Conservation (phyloP, 2,329 filamentous ascomycete species). For the Penicillium sp. region DNA sequence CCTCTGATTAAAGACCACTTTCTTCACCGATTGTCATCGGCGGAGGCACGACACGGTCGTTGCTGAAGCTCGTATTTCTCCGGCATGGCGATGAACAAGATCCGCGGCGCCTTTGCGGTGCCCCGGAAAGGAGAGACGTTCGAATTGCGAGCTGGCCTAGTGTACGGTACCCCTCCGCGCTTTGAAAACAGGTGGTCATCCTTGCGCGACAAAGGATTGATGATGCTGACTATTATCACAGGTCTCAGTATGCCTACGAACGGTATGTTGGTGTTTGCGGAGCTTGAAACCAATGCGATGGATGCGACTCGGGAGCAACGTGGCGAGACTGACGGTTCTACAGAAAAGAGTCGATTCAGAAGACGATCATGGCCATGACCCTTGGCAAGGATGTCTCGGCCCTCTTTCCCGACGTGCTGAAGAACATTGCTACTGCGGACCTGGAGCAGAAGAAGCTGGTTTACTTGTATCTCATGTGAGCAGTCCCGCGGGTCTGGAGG, state of each 20-base stretch:
- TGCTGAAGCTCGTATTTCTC: slow-evolving; percentile 33
- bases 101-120: slow-evolving; percentile 87
- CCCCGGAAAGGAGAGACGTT: slow-evolving; percentile 98
- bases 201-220: slow-evolving; percentile 13
- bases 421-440: slow-evolving; percentile 95
- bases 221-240: slow-evolving; percentile 42
- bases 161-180: slow-evolving; percentile 47
- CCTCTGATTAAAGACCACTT: slow-evolving; percentile 16
- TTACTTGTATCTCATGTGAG: slow-evolving; percentile 94
- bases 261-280: slow-evolving; percentile 51
- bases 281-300: background rate
- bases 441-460: slow-evolving; percentile 99
- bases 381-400: slow-evolving; percentile 97
- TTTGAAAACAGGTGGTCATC: slow-evolving; percentile 14
- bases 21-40: slow-evolving; percentile 22
- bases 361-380: slow-evolving; percentile 99
- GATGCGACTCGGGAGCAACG: slow-evolving; percentile 6
- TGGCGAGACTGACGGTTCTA: slow-evolving; percentile 30
- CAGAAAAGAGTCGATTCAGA: slow-evolving; percentile 96
- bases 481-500: slow-evolving; percentile 5
- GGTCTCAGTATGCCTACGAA: slow-evolving; percentile 99
- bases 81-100: slow-evolving; percentile 90
- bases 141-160: slow-evolving; percentile 90
- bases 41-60: slow-evolving; percentile 40
- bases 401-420: slow-evolving; percentile 94